Evolutionary conservation across 176 grass and related monocot species (phyloP).

Genomic region (Metroxylon sagu): DNA sequence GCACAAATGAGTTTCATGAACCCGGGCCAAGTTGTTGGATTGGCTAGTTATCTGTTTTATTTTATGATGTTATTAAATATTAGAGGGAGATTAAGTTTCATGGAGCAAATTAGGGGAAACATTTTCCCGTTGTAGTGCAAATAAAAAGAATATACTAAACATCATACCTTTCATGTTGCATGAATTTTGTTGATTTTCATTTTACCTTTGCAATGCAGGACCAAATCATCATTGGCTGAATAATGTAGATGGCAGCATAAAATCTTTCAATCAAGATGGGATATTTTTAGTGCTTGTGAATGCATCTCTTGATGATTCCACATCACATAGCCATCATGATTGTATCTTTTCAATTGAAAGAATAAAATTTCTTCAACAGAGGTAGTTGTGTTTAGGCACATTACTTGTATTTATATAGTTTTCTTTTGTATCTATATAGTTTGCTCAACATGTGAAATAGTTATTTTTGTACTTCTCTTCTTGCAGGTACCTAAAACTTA

Average conservation of each 20-base stretch:
- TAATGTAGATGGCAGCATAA: conserved; percentile 22
- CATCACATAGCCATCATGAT: neutral
- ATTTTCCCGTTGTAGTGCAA: too few species aligned
- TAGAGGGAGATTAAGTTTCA: too few species aligned
- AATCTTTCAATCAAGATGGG: conserved; percentile 28
- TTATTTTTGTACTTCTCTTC: conserved; percentile 14
- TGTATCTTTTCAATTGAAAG: conserved; percentile 28
- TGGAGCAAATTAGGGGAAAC: too few species aligned
- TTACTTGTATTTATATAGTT: neutral
- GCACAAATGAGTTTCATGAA: too few species aligned
- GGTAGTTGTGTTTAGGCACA: conserved; percentile 24
- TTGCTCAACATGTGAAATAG: neutral
- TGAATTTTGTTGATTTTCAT: conserved; percentile 6
- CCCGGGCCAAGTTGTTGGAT: too few species aligned
- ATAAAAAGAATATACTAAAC: too few species aligned
- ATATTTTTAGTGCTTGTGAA: conserved; percentile 38
- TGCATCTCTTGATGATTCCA: conserved; percentile 14
- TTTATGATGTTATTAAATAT: too few species aligned
- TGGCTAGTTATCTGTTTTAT: too few species aligned
- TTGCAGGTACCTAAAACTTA: conserved; percentile 37
- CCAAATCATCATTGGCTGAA: conserved; percentile 52
- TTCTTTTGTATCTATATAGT: too few species aligned
- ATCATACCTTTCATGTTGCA: neutral
- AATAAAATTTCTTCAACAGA: conserved; percentile 53
- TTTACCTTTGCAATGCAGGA: conserved; percentile 18